phyloP scores from a whole-genome alignment of 352 stramenopile species.

The Phytophthora fragariae region DNA sequence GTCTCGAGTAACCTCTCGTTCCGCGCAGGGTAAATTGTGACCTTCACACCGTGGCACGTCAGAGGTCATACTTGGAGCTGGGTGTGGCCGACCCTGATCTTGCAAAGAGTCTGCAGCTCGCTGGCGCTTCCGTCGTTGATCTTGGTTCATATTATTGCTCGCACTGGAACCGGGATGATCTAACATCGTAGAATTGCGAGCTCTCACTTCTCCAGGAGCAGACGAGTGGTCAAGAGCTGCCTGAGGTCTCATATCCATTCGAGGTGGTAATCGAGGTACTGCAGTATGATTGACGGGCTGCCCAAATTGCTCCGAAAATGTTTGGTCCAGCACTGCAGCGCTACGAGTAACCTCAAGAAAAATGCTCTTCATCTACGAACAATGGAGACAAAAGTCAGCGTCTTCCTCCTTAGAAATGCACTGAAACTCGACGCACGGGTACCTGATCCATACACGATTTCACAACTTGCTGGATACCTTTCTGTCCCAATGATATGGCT shows the following conservation, averaged over 20 bases:
- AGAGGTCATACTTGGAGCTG: constrained; percentile 11
- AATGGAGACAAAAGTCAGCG: constrained; percentile 7
- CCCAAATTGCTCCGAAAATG: constrained; percentile 92
- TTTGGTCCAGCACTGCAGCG: constrained; percentile 89
- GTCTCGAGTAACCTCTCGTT: constrained; percentile 67
- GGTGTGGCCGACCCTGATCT: neutral
- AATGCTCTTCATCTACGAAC: constrained; percentile 75
- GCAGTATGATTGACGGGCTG: constrained; percentile 35
- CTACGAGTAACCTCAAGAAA: constrained; percentile 79
- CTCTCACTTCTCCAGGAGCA: constrained; percentile 7
- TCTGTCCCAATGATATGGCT: constrained; percentile 81
- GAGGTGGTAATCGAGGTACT: constrained; percentile 10
- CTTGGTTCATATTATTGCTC: constrained; percentile 6
- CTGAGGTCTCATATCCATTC: constrained; percentile 1
- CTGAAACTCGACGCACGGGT: constrained; percentile 24
- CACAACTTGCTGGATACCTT: constrained; percentile 80
- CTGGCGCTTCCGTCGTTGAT: constrained; percentile 16
- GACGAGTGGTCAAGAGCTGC: constrained; percentile 6
- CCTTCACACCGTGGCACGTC: constrained; percentile 53
- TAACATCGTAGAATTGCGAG: constrained; percentile 3
- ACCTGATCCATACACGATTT: constrained; percentile 90
- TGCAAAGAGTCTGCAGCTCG: constrained; percentile 6
- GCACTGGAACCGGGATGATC: constrained; percentile 19
- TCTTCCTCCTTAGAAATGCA: neutral
- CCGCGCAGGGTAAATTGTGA: constrained; percentile 56